Percentiles rank a stretch among this genome's conserved stretches.
Evolutionary conservation across 345 rosid species (phyloP).

Genomic region (Syzygium aqueum): DNA sequence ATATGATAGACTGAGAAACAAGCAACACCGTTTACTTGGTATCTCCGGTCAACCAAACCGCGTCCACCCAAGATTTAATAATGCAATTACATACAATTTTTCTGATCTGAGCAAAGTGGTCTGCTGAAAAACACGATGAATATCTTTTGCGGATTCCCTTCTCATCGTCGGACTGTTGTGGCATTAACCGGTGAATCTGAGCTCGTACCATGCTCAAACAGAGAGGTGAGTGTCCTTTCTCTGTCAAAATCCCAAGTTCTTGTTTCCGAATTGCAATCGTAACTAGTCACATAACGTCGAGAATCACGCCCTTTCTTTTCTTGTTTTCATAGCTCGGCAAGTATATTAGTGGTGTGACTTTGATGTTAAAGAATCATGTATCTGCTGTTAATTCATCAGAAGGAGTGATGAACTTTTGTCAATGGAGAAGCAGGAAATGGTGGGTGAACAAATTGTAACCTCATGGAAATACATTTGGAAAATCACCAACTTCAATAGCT

Average conservation of each 20-base stretch:
- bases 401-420: background rate
- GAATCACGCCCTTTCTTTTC: background rate
- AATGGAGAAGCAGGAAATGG: background rate
- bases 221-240: background rate
- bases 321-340: background rate
- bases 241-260: background rate
- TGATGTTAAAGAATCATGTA: background rate
- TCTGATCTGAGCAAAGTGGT: background rate
- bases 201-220: background rate
- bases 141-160: background rate
- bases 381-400: too few relatives aligned
- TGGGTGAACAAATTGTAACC: background rate
- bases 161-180: background rate
- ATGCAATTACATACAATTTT: background rate
- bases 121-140: background rate
- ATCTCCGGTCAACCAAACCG: background rate
- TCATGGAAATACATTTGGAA: background rate
- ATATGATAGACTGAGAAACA: background rate
- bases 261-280: background rate
- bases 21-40: background rate
- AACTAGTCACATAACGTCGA: background rate
- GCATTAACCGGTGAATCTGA: background rate
- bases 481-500: background rate
- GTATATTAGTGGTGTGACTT: background rate
- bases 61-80: background rate